phyloP scores from a whole-genome alignment of 2,329 filamentous ascomycete species.

The Coniochaeta sp. region DNA sequence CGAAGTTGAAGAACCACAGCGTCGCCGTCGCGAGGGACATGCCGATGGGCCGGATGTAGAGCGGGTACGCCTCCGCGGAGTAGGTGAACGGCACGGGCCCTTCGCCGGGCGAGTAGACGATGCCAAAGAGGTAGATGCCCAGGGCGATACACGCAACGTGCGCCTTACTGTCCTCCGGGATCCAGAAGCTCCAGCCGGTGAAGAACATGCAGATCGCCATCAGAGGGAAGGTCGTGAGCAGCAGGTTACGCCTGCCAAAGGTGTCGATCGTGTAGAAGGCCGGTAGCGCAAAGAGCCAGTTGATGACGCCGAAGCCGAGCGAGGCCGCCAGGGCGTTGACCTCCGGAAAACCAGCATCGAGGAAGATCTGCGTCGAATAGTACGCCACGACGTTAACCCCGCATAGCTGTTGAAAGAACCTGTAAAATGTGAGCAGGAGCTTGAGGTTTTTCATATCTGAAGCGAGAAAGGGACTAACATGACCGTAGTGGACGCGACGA shows the following conservation, averaged over 20 bases:
- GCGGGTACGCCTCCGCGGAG: constrained; percentile 58
- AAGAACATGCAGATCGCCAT: constrained; percentile 48
- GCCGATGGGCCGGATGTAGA: constrained; percentile 54
- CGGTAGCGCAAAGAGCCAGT: constrained; percentile 57
- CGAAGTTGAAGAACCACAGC: constrained; percentile 39
- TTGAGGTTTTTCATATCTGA: no score
- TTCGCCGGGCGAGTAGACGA: constrained; percentile 52
- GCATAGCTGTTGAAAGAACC: constrained; percentile 27
- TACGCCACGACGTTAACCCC: constrained; percentile 46
- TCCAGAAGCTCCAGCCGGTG: constrained; percentile 39
- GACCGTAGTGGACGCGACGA: constrained; percentile 53
- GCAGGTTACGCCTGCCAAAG: constrained; percentile 56
- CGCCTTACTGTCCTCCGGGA: constrained; percentile 26
- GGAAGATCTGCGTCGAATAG: constrained; percentile 56
- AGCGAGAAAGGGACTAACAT: no score
- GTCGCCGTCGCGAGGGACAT: constrained; percentile 52
- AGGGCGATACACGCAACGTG: constrained; percentile 37
- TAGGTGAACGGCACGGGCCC: constrained; percentile 60
- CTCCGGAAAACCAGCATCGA: constrained; percentile 42
- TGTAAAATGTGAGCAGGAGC: no score
- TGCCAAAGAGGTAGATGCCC: constrained; percentile 41
- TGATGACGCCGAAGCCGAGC: constrained; percentile 57
- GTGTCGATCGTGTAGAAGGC: constrained; percentile 62
- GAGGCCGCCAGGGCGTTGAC: constrained; percentile 49
- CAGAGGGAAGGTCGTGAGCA: constrained; percentile 57